Conservation (phyloP, 495 filamentous ascomycete species). For the Penicillium flavigenum region DNA sequence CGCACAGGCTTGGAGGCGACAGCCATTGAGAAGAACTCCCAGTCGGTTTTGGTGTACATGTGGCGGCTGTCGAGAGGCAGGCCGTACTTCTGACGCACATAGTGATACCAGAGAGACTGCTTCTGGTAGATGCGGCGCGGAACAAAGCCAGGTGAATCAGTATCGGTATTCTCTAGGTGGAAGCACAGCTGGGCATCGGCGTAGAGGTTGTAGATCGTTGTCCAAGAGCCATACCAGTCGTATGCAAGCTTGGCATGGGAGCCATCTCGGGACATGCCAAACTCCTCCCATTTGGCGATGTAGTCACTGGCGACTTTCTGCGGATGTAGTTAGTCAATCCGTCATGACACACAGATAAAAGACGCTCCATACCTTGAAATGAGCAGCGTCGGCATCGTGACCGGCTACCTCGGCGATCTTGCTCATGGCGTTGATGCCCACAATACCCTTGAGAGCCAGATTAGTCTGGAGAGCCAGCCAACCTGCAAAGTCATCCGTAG, state of each 20-base stretch:
- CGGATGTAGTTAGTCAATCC: not conserved
- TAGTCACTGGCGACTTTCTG: slow-evolving; percentile 71
- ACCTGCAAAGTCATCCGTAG: slow-evolving; percentile 94
- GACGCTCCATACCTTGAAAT: slow-evolving; percentile 55
- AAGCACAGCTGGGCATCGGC: slow-evolving; percentile 81
- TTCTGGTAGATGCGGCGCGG: slow-evolving; percentile 75
- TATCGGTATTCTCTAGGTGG: slow-evolving; percentile 55
- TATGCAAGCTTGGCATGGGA: slow-evolving; percentile 89
- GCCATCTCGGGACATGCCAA: slow-evolving; percentile 75
- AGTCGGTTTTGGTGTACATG: slow-evolving; percentile 86
- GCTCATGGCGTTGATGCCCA: slow-evolving; percentile 93
- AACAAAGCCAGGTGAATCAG: slow-evolving; percentile 52
- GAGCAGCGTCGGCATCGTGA: slow-evolving; percentile 61
- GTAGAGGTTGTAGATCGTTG: slow-evolving; percentile 89
- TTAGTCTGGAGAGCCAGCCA: slow-evolving; percentile 93
- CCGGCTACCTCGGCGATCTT: slow-evolving; percentile 72
- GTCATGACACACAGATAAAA: not conserved
- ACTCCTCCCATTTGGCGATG: slow-evolving; percentile 79
- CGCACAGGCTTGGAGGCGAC: slow-evolving; percentile 66
- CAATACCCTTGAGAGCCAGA: slow-evolving; percentile 87
- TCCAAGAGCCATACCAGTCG: slow-evolving; percentile 94
- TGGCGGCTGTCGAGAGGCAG: slow-evolving; percentile 86
- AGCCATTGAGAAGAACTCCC: slow-evolving; percentile 88
- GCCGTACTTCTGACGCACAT: slow-evolving; percentile 77
- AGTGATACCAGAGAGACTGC: slow-evolving; percentile 83